These are phyloP conservation scores for Pythium graminicola DNA, from an alignment of 352 stramenopile genomes.

Conservation along the genomic window DNA sequence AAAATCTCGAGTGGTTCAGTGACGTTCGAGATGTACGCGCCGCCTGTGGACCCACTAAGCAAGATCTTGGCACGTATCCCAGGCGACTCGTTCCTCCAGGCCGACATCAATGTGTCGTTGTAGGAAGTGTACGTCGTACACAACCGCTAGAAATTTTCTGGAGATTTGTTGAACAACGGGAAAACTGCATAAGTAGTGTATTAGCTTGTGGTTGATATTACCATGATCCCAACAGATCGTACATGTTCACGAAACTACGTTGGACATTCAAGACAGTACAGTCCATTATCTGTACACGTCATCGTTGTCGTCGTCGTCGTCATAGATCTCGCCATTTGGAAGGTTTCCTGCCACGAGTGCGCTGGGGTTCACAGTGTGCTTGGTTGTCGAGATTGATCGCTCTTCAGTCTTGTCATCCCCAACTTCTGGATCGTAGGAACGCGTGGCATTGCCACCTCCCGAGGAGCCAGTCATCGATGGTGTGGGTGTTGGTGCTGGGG, in stretches of 20 bases:
- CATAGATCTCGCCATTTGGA: constrained; percentile 19
- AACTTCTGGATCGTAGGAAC: no score
- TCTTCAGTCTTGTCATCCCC: not conserved
- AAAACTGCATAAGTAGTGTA: no score
- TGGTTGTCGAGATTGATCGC: constrained; percentile 1
- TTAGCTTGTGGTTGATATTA: no score
- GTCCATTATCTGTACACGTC: constrained; percentile 9
- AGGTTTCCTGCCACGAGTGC: constrained; percentile 28
- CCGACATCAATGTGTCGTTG: constrained; percentile 84
- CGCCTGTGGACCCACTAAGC: constrained; percentile 75
- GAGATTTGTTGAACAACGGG: no score
- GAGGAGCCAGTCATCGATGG: no score
- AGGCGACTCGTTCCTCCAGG: constrained; percentile 84
- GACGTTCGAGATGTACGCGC: constrained; percentile 86
- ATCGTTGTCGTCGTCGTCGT: constrained; percentile 18
- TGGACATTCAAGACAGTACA: no score
- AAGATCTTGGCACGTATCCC: constrained; percentile 82
- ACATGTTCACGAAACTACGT: no score
- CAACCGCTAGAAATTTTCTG: not conserved
- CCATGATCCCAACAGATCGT: no score
- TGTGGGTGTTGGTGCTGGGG: no score
- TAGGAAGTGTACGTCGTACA: constrained; percentile 13
- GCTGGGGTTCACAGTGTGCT: constrained; percentile 25
- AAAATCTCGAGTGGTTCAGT: constrained; percentile 82
- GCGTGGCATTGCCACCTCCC: no score